phyloP scores from a whole-genome alignment of 2,329 filamentous ascomycete species.

The Curvularia sp. region DNA sequence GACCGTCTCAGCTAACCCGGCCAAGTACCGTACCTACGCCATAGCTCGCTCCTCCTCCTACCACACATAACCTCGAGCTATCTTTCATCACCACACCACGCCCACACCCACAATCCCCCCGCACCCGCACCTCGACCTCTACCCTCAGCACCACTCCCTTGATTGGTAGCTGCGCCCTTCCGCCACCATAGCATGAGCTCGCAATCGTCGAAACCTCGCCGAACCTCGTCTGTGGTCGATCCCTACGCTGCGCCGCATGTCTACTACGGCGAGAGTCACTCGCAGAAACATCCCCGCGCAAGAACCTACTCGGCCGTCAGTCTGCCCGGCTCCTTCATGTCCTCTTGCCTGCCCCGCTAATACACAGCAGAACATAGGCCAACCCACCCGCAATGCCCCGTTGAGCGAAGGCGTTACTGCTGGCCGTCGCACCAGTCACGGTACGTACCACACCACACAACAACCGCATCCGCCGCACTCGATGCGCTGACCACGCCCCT shows the following conservation, averaged over 20 bases:
- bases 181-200: constrained; percentile 51
- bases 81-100: constrained; percentile 20
- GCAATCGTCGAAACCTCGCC: constrained; percentile 48
- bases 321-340: constrained; percentile 7
- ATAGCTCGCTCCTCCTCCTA: constrained; percentile 14
- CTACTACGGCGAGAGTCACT: constrained; percentile 65
- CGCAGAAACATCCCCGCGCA: constrained; percentile 55
- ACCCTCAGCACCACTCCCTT: neutral
- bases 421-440: constrained; percentile 49
- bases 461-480: constrained; percentile 4
- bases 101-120: constrained; percentile 12
- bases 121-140: neutral
- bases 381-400: constrained; percentile 41
- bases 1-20: constrained; percentile 17
- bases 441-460: constrained; percentile 28
- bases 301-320: constrained; percentile 65
- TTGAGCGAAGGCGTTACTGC: constrained; percentile 35
- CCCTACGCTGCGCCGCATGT: constrained; percentile 64
- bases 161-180: constrained; percentile 24
- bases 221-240: constrained; percentile 56
- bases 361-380: constrained; percentile 37
- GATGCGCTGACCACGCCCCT: constrained; percentile 25
- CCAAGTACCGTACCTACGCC: constrained; percentile 20
- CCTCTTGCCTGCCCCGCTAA: constrained; percentile 17
- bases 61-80: neutral